Evolutionary conservation across 2,329 filamentous ascomycete species (phyloP).

Genomic region (Pleoardoris graminearum): DNA sequence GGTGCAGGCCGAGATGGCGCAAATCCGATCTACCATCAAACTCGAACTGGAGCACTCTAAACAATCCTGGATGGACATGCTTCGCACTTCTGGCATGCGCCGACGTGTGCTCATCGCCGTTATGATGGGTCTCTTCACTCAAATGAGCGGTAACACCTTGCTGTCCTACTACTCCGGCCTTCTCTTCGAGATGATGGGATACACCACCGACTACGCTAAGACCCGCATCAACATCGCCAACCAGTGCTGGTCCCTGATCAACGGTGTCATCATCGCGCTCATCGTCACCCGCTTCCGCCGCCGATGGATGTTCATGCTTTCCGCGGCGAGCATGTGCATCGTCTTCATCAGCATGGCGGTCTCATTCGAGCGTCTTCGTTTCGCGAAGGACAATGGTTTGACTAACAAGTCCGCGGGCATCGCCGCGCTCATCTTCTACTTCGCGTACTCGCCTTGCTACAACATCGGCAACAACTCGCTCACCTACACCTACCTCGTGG

Average conservation of each 20-base stretch:
- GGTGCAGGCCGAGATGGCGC: slow-evolving; percentile 61
- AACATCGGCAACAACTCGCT: slow-evolving; percentile 70
- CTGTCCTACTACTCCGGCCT: slow-evolving; percentile 45
- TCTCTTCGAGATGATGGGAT: slow-evolving; percentile 46
- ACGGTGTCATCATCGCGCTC: slow-evolving; percentile 46
- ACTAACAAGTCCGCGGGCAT: slow-evolving; percentile 43
- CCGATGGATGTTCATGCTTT: slow-evolving; percentile 53
- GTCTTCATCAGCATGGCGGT: slow-evolving; percentile 63
- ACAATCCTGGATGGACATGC: slow-evolving; percentile 58
- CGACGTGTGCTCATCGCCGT: slow-evolving; percentile 38
- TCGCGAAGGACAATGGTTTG: slow-evolving; percentile 23
- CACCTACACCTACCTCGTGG: slow-evolving; percentile 64
- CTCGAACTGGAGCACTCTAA: slow-evolving; percentile 59
- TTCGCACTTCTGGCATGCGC: slow-evolving; percentile 52
- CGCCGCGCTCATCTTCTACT: slow-evolving; percentile 61
- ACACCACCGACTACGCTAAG: slow-evolving; percentile 43
- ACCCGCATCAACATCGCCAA: slow-evolving; percentile 49
- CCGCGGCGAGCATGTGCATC: slow-evolving; percentile 54
- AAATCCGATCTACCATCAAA: slow-evolving; percentile 62
- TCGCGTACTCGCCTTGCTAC: slow-evolving; percentile 61
- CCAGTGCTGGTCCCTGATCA: slow-evolving; percentile 49
- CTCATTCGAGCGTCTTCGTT: slow-evolving; percentile 45
- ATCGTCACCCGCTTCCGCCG: slow-evolving; percentile 48
- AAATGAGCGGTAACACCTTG: slow-evolving; percentile 47
- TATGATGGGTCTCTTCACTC: slow-evolving; percentile 45